A percentile compares a stretch with the other conserved stretches of the same genome.
These are phyloP conservation scores for Zymoseptoria brevis DNA, from an alignment of 2,329 filamentous ascomycete species.

Conservation along the genomic window DNA sequence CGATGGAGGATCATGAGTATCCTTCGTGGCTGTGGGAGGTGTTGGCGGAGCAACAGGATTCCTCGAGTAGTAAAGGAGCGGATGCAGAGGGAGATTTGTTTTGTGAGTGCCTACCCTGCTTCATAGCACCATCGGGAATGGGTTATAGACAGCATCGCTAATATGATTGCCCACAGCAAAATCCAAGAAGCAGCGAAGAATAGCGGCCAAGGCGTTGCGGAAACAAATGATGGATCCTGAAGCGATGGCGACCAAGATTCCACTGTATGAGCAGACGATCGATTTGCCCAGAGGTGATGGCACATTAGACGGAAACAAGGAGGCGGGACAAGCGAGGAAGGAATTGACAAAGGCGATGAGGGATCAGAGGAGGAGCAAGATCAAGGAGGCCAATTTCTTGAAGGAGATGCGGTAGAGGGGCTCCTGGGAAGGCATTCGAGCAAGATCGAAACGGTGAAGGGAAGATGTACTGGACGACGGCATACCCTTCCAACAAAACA, in stretches of 20 bases:
- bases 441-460: neutral
- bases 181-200: slow-evolving; percentile 70
- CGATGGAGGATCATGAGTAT: slow-evolving; percentile 66
- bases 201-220: slow-evolving; percentile 59
- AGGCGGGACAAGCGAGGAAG: slow-evolving; percentile 46
- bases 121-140: neutral
- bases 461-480: neutral
- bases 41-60: slow-evolving; percentile 47
- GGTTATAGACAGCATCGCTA: neutral
- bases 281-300: slow-evolving; percentile 56
- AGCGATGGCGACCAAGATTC: slow-evolving; percentile 55
- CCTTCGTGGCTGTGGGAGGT: slow-evolving; percentile 73
- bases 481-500: neutral
- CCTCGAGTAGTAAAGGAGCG: slow-evolving; percentile 41
- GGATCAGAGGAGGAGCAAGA: slow-evolving; percentile 63
- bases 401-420: slow-evolving; percentile 58
- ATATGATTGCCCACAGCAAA: slow-evolving; percentile 50
- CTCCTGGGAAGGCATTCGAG: neutral
- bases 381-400: slow-evolving; percentile 82
- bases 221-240: slow-evolving; percentile 60
- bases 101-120: slow-evolving; percentile 49
- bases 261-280: slow-evolving; percentile 67
- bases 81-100: slow-evolving; percentile 64
- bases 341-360: slow-evolving; percentile 65
- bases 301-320: slow-evolving; percentile 37